Percentiles rank a stretch among this genome's conserved stretches.
phyloP scores from a whole-genome alignment of 768 basidiomycete species.

The Naganishia kalamii region DNA sequence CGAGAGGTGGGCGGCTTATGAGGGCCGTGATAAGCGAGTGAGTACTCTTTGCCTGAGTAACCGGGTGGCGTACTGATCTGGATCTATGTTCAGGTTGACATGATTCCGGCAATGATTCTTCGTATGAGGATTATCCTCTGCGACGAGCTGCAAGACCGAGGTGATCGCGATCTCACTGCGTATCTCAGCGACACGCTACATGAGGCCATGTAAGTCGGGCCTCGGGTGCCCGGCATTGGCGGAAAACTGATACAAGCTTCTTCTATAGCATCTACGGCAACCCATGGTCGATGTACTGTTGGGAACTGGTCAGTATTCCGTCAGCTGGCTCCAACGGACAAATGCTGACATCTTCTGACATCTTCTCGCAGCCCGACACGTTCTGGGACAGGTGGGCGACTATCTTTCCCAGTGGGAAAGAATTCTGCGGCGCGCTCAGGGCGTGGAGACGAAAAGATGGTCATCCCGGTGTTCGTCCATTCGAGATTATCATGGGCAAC shows the following conservation, averaged over 20 bases:
- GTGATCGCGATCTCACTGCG: conserved; percentile 3
- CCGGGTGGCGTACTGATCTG: background rate
- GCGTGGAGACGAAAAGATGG: conserved; percentile 18
- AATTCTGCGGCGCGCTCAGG: background rate
- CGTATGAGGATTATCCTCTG: conserved; percentile 13
- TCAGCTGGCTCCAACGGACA: too few species aligned
- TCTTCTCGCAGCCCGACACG: background rate
- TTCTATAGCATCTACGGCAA: conserved; percentile 10
- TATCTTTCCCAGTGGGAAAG: conserved; percentile 1
- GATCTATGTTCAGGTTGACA: background rate
- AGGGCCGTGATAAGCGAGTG: conserved; percentile 15
- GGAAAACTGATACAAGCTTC: background rate
- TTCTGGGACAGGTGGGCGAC: conserved; percentile 14
- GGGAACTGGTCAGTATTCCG: conserved; percentile 7
- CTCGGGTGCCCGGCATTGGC: background rate
- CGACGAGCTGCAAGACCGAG: background rate
- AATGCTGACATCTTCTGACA: background rate
- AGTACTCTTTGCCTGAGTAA: background rate
- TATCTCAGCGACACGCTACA: conserved; percentile 8
- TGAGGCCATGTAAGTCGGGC: conserved; percentile 14
- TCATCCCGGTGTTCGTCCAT: conserved; percentile 4
- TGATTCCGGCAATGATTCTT: conserved; percentile 14
- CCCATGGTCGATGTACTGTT: conserved; percentile 15
- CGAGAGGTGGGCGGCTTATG: conserved; percentile 1
- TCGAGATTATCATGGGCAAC: conserved; percentile 17